These are phyloP conservation scores for Cercospora citrullina DNA, from an alignment of 2,329 filamentous ascomycete genomes.

Conservation along the genomic window DNA sequence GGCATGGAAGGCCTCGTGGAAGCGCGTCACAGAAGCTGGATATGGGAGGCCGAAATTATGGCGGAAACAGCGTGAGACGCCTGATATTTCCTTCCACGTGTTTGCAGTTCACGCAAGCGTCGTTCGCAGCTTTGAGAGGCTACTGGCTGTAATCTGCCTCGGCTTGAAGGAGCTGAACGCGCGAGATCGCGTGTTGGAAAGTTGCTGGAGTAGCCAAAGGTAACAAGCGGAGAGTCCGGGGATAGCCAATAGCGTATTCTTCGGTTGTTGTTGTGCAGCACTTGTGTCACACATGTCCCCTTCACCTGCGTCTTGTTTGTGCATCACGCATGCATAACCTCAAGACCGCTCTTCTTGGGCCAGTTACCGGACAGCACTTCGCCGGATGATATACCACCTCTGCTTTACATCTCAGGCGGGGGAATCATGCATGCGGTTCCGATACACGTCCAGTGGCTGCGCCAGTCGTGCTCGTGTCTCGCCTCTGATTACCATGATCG, in stretches of 20 bases:
- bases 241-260: neutral
- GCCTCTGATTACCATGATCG: too few relatives aligned
- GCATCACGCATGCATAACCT: neutral
- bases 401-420: too few relatives aligned
- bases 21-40: neutral
- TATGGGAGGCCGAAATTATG: constrained; percentile 2
- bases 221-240: neutral
- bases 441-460: too few relatives aligned
- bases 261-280: neutral
- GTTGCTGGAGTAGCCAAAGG: neutral
- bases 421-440: too few relatives aligned
- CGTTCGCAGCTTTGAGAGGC: neutral
- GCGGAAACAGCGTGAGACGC: neutral
- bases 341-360: neutral
- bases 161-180: neutral
- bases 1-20: neutral
- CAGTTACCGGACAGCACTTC: neutral
- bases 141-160: neutral
- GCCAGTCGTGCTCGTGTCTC: too few relatives aligned
- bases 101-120: neutral
- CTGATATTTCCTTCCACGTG: neutral
- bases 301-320: neutral
- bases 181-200: neutral
- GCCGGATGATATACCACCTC: neutral
- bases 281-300: neutral